phyloP scores from a whole-genome alignment of 208 protist genomes.

The Trichomonas gallinae region DNA sequence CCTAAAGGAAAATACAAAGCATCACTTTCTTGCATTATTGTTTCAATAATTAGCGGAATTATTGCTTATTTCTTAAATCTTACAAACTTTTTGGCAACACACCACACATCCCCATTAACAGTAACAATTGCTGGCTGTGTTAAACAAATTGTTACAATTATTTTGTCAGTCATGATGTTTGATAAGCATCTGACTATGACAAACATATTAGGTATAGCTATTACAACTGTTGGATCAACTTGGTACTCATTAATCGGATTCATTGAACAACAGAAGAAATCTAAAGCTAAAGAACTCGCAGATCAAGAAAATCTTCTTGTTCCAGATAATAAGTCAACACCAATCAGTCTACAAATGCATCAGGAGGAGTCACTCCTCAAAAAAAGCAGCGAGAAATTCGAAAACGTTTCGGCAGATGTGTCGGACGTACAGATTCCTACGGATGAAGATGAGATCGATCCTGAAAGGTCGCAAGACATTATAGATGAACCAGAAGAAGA shows the following conservation, averaged over 20 bases:
- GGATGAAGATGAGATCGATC: too few species aligned
- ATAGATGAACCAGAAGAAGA: too few species aligned
- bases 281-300: neutral
- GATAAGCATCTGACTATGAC: neutral
- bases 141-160: neutral
- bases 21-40: neutral
- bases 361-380: too few species aligned
- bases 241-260: neutral
- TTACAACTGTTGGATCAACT: neutral
- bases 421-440: too few species aligned
- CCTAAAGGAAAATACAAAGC: neutral
- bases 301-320: neutral
- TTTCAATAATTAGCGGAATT: neutral
- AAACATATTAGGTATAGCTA: neutral
- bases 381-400: too few species aligned
- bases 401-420: too few species aligned
- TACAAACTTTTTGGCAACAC: neutral
- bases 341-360: too few species aligned
- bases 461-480: too few species aligned
- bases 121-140: neutral
- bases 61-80: constrained; percentile 9
- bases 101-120: neutral
- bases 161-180: constrained; percentile 8
- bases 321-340: too few species aligned
- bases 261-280: neutral